Conservation (phyloP, 2,329 filamentous ascomycete species). For the Stachybotrys chartarum region DNA sequence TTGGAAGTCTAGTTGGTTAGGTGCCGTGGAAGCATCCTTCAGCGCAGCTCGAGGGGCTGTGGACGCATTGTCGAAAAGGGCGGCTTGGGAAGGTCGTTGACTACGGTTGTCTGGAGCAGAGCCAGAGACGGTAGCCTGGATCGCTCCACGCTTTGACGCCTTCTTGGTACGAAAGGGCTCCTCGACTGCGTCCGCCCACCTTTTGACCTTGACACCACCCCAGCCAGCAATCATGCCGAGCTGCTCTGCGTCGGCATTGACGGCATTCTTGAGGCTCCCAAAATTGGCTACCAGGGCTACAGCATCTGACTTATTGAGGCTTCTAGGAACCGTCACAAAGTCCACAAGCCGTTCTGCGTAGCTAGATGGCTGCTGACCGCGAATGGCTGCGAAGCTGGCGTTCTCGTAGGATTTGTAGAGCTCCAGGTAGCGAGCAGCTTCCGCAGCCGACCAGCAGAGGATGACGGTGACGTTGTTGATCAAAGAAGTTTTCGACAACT, state of each 20-base stretch:
- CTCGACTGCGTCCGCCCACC: constrained; percentile 74
- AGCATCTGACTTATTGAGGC: constrained; percentile 91
- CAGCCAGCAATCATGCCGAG: constrained; percentile 80
- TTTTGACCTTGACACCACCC: constrained; percentile 90
- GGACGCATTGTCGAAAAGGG: constrained; percentile 6
- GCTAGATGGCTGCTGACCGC: constrained; percentile 72
- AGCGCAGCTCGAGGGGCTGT: not conserved
- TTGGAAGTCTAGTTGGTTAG: constrained; percentile 10
- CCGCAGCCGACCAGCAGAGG: constrained; percentile 88
- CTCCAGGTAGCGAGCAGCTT: constrained; percentile 90
- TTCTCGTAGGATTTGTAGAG: constrained; percentile 93
- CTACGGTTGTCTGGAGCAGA: constrained; percentile 11
- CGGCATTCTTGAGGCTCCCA: constrained; percentile 76
- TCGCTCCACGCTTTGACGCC: constrained; percentile 44
- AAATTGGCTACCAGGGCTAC: constrained; percentile 86
- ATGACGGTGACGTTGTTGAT: constrained; percentile 91
- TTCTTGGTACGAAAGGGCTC: constrained; percentile 78
- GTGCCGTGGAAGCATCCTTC: constrained; percentile 1
- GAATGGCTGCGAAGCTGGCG: constrained; percentile 71
- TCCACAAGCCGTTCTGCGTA: constrained; percentile 86
- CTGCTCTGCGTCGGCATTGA: constrained; percentile 84
- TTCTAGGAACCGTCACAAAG: constrained; percentile 83
- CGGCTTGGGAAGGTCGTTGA: not conserved
- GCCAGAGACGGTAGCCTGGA: constrained; percentile 28
- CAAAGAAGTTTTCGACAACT: constrained; percentile 85